A percentile compares a stretch with the other conserved stretches of the same genome.
These are phyloP conservation scores for Blastobotrys apis DNA, from an alignment of 1,139 yeast species.

Conservation along the genomic window DNA sequence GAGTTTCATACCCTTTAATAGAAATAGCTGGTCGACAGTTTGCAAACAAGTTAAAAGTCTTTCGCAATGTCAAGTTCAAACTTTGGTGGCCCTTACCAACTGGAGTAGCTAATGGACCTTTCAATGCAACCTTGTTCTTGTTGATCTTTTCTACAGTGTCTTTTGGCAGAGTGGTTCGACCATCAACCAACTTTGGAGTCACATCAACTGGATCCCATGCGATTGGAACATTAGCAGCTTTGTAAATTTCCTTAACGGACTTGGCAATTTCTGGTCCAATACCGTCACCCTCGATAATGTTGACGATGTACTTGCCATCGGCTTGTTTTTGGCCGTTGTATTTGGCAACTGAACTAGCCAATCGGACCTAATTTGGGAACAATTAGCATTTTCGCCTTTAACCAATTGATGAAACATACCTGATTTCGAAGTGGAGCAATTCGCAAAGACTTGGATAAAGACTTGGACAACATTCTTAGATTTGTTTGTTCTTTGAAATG, in stretches of 20 bases:
- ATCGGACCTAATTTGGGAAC: neutral
- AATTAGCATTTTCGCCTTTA: neutral
- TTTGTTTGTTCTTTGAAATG: neutral
- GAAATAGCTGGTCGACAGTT: conserved; percentile 97
- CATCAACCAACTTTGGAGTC: conserved; percentile 86
- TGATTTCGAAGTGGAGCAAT: conserved; percentile 1
- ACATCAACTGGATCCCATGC: conserved; percentile 98
- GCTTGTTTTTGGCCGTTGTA: conserved; percentile 54
- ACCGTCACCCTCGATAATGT: conserved; percentile 98
- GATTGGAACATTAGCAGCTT: conserved; percentile 91
- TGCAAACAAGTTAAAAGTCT: conserved; percentile 93
- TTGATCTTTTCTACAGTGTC: conserved; percentile 89
- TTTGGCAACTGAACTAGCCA: conserved; percentile 51
- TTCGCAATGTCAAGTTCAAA: conserved; percentile 92
- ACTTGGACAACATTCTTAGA: conserved; percentile 2
- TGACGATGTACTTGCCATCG: conserved; percentile 70
- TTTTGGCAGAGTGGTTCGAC: conserved; percentile 90
- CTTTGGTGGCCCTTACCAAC: conserved; percentile 99
- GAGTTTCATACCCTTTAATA: conserved; percentile 88
- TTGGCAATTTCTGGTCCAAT: conserved; percentile 93
- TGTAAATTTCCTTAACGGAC: conserved; percentile 85
- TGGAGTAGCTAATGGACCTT: conserved; percentile 98
- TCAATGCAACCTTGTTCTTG: conserved; percentile 88
- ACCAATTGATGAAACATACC: neutral
- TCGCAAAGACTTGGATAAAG: conserved; percentile 1